Base-by-base conservation (phyloP, 2,329 filamentous ascomycete species). In the Aspergillus sp. region DNA sequence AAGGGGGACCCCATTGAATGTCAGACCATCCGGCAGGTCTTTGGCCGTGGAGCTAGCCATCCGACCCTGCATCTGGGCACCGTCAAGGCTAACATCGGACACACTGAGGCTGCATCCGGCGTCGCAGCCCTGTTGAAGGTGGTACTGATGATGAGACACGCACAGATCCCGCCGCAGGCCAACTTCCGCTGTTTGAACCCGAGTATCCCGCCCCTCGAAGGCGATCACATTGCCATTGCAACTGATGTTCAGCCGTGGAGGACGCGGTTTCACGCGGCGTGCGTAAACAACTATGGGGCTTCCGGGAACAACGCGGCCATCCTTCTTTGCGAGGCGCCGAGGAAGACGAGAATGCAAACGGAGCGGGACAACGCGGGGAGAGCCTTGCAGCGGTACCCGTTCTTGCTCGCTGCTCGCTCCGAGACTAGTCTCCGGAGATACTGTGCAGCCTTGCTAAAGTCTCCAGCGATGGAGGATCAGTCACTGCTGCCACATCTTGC, bases 21-120 rank as follows among this genome's bases (percentile, higher is more conserved):
- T 11, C 42, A 45, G 2, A 57, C 42, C n/a, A 24, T 60, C 10
- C 20, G 52, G 1, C 6, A 49, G 2, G 50, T 51, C 2, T 62
- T 63, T 56, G 56, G 56, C 4, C 22, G 31, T 2, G 7, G 46
- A 1, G 12, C 29, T 32, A 46, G 42, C 53, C 39, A 9, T 26
- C 64, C 10, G 4, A 22, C 46, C 16, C n/a, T 58, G 45, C 24
- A 49, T 39, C 12, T 71, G 1, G 62, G 57, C 1, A 67, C 69
- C 24, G 54, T 72, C 54, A 73, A 73, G 42, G 68, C 60, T 5
- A 65, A 64, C 45, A 64, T 73, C 12, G 72, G 73, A 3, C 73
- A 75, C 51, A 47, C 59, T 1, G 72, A 73, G 57, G 63, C 62
- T 0, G 64, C 68, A 0, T 67, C 71, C 1, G 72, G 72, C 1